Conservation (phyloP, 2,329 filamentous ascomycete species). For the Fusarium veterinarium region DNA sequence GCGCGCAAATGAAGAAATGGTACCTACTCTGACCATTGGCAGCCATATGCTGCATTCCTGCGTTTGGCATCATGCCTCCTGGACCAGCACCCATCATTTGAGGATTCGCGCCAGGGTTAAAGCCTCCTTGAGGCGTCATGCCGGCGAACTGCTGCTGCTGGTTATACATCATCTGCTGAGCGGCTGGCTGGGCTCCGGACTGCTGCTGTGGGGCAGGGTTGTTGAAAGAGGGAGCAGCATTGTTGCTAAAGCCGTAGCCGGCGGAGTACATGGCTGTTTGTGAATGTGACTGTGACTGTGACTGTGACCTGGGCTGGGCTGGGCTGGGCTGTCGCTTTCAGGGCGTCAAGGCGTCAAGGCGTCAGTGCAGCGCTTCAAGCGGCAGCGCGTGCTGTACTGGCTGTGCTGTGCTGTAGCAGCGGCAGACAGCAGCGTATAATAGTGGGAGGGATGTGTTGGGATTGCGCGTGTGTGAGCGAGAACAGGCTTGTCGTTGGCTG, state of each 20-base stretch:
- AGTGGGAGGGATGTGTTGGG: conserved; percentile 19
- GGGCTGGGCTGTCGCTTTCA: conserved; percentile 7
- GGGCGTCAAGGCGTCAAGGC: conserved; percentile 32
- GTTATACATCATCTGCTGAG: conserved; percentile 70
- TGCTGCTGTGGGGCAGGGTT: conserved; percentile 54
- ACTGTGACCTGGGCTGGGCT: not conserved
- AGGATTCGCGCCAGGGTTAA: conserved; percentile 62
- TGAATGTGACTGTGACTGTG: conserved; percentile 2
- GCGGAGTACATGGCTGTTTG: conserved; percentile 61
- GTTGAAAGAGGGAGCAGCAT: conserved; percentile 65
- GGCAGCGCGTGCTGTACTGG: conserved; percentile 23
- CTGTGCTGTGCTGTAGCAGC: conserved; percentile 16
- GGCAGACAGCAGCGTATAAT: conserved; percentile 23
- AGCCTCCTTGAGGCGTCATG: conserved; percentile 64
- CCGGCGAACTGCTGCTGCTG: conserved; percentile 64
- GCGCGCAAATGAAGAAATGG: conserved; percentile 41
- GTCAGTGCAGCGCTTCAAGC: conserved; percentile 38
- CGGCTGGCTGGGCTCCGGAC: conserved; percentile 54
- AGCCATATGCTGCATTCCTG: conserved; percentile 69
- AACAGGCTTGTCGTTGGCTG: conserved; percentile 37
- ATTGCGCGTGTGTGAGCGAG: conserved; percentile 28
- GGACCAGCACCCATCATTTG: conserved; percentile 67
- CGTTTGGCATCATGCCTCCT: conserved; percentile 72
- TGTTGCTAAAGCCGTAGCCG: conserved; percentile 66
- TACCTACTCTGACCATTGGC: conserved; percentile 70